A percentile compares a stretch with the other conserved stretches of the same genome.
Evolutionary conservation across 768 basidiomycete genomes (phyloP).

Genomic region (Mrakia gelida): DNA sequence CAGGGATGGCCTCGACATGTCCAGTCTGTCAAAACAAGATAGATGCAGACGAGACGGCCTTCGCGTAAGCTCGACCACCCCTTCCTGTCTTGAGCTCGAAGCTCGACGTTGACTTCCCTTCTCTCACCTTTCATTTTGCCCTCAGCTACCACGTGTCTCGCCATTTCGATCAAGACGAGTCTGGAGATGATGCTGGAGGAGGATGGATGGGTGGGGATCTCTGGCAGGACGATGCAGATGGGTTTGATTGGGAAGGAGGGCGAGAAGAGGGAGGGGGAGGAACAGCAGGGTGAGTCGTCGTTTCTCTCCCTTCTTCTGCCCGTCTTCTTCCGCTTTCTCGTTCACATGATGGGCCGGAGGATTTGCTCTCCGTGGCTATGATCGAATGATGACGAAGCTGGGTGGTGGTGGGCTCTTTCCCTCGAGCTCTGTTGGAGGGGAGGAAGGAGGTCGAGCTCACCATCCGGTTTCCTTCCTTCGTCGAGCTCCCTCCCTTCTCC

Average conservation of each 20-base stretch:
- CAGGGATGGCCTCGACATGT: background rate
- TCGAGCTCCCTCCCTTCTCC: background rate
- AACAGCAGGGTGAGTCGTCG: background rate
- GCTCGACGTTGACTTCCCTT: background rate
- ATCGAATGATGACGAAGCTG: background rate
- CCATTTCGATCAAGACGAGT: background rate
- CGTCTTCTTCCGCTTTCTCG: background rate
- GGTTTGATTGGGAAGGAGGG: background rate
- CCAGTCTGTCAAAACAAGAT: constrained; percentile 3
- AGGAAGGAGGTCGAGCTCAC: background rate
- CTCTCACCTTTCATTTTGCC: background rate
- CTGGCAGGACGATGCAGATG: background rate
- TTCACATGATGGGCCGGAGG: too few relatives aligned
- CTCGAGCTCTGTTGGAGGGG: too few relatives aligned
- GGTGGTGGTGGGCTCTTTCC: too few relatives aligned
- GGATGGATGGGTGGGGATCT: background rate
- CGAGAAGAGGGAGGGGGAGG: background rate
- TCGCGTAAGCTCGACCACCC: constrained; percentile 1
- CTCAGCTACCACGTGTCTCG: background rate
- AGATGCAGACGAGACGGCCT: background rate
- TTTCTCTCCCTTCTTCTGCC: background rate
- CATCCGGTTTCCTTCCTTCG: background rate
- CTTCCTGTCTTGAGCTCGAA: constrained; percentile 2
- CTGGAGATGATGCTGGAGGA: background rate
- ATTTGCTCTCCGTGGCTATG: background rate